Evolutionary conservation across 371 early-diverging fungal species (phyloP).

Genomic region (Funneliformis caledonium): DNA sequence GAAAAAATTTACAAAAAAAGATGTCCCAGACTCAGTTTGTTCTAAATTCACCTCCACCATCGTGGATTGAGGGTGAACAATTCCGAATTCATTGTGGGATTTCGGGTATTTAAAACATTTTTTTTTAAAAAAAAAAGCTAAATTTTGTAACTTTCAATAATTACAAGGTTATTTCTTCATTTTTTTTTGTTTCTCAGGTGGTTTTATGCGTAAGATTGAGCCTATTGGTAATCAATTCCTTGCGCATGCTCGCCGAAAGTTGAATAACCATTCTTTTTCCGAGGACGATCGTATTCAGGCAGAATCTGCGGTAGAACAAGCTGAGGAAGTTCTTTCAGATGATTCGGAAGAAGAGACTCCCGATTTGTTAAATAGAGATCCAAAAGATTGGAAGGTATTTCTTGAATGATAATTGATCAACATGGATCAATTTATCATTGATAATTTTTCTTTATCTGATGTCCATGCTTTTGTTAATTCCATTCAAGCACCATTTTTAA

Average conservation of each 20-base stretch:
- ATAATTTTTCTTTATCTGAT: not conserved
- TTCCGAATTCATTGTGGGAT: slow-evolving; percentile 21
- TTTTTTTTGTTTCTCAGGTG: not conserved
- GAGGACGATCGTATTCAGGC: slow-evolving; percentile 64
- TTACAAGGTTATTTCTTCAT: not conserved
- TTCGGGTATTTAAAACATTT: slow-evolving; percentile 13
- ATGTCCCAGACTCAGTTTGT: slow-evolving; percentile 21
- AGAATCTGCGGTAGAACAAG: slow-evolving; percentile 56
- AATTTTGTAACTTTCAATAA: not conserved
- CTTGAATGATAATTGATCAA: too few species aligned
- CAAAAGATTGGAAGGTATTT: slow-evolving; percentile 79
- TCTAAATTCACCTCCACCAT: slow-evolving; percentile 14
- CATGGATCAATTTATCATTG: not conserved
- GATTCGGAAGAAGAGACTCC: slow-evolving; percentile 63
- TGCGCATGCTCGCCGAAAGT: slow-evolving; percentile 70
- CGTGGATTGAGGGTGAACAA: not conserved
- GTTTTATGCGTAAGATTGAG: slow-evolving; percentile 44
- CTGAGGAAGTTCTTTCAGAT: slow-evolving; percentile 58
- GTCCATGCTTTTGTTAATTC: not conserved
- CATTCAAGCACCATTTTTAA: not conserved
- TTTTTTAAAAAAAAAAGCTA: not conserved
- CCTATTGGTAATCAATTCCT: slow-evolving; percentile 71
- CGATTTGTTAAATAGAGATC: slow-evolving; percentile 68
- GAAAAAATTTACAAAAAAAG: not conserved
- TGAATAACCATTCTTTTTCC: slow-evolving; percentile 71